Evolutionary conservation across 2,329 filamentous ascomycete species (phyloP), one percentile per base, ranked within the genome.

Genomic region (Exophiala mesophila): DNA sequence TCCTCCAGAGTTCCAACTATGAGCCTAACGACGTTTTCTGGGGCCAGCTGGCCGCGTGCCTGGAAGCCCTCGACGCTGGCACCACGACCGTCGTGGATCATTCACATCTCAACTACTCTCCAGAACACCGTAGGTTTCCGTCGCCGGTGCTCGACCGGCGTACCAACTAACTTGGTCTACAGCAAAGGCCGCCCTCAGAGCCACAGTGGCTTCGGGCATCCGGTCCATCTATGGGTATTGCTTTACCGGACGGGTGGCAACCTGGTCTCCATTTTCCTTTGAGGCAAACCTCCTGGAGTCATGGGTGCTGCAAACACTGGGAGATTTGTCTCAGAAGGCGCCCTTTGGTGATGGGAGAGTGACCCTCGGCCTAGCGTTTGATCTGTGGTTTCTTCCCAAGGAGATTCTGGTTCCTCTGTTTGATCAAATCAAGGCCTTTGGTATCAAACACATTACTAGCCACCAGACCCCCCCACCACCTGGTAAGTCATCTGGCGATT

Each of bases 1-100:
- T 69, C 38, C 53, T 63, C 10, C 55, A 61, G 13, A 57, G 56
- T 15, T 57, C 52, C 6, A 51, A 65, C 33, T 66, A 62, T 45
- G 51, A 45, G 4, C 50, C 62, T 3, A 56, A 63, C 3, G 70
- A 73, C 33, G 50, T 70, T 3, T 71, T 69, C 51, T 67, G 67
- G 59, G 65, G 66, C 6, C 39, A 50, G 21, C 30, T 47, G 20
- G 47, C 42, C 1, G 24, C 44, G 1, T 40, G 23, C 10, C n/a
- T 47, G 12, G 47, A 47, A 30, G 20, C 18, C 15, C 31, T 50
- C 6, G 32, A 50, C 38, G 30, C 39, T 5, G 47, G 47, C 13
- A 50, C 47, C 2, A 50, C 56, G 2, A 51, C 58, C 0, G 57
- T 61, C 2, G 55, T 63, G 3, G 59, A 62, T 34, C 59, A 63